Evolutionary conservation across 768 basidiomycete species (phyloP).

Genomic region (Naganishia friedmannii): DNA sequence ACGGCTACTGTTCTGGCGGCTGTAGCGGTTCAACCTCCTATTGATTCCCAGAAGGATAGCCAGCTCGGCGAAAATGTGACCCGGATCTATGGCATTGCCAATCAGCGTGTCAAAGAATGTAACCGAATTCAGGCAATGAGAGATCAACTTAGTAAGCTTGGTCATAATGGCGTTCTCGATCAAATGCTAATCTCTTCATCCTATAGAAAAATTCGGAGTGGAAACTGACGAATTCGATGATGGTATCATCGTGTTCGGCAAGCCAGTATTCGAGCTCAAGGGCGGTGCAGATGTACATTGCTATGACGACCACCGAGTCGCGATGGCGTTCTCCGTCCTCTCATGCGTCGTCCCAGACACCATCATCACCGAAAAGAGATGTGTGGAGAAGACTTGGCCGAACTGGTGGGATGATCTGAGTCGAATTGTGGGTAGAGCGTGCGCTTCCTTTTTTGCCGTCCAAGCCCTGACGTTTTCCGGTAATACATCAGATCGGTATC

Average conservation of each 20-base stretch:
- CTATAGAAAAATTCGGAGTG: slow-evolving; percentile 85
- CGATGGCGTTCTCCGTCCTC: slow-evolving; percentile 94
- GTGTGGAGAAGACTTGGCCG: slow-evolving; percentile 99
- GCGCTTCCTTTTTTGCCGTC: neutral
- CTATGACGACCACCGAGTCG: slow-evolving; percentile 97
- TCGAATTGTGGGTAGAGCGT: slow-evolving; percentile 66
- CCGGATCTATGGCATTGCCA: slow-evolving; percentile 89
- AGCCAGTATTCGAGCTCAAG: slow-evolving; percentile 63
- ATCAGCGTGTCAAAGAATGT: slow-evolving; percentile 97
- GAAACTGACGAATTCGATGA: slow-evolving; percentile 87
- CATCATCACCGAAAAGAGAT: slow-evolving; percentile 88
- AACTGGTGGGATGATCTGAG: slow-evolving; percentile 99
- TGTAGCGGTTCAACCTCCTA: slow-evolving; percentile 57
- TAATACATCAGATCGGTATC: slow-evolving; percentile 71
- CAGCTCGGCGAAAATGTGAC: slow-evolving; percentile 57
- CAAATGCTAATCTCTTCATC: slow-evolving; percentile 6
- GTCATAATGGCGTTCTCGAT: neutral
- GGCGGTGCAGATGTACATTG: slow-evolving; percentile 81
- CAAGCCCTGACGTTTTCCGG: slow-evolving; percentile 19
- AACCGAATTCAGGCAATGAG: slow-evolving; percentile 96
- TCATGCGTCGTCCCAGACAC: slow-evolving; percentile 70
- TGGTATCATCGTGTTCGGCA: slow-evolving; percentile 84
- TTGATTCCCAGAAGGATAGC: slow-evolving; percentile 33
- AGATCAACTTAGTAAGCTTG: slow-evolving; percentile 72
- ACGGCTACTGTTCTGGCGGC: slow-evolving; percentile 91